A percentile compares a stretch with the other conserved stretches of the same genome.
phyloP scores from a whole-genome alignment of 495 filamentous ascomycete species.

The Neurospora sp. region DNA sequence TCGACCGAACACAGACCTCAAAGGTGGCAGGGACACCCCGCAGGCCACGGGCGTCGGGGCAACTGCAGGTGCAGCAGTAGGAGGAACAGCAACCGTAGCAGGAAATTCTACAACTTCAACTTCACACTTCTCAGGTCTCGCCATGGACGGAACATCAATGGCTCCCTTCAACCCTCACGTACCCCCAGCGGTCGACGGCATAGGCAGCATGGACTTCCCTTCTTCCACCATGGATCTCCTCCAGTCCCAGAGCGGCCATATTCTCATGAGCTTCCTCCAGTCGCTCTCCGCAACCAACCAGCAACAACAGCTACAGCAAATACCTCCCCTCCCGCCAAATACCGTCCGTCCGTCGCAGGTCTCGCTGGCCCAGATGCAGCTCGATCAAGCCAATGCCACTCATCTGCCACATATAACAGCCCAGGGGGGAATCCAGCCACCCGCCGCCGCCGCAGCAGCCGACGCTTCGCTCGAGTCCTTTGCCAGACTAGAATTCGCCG shows the following conservation, averaged over 20 bases:
- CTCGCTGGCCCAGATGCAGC: slow-evolving; percentile 12
- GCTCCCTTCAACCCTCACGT: background rate
- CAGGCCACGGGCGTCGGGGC: background rate
- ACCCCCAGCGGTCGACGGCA: background rate
- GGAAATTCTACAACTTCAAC: background rate
- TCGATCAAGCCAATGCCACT: slow-evolving; percentile 1
- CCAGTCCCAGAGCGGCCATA: slow-evolving; percentile 5
- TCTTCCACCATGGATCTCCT: slow-evolving; percentile 8
- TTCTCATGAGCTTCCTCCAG: slow-evolving; percentile 19
- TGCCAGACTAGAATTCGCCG: slow-evolving; percentile 40
- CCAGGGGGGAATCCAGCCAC: slow-evolving; percentile 8
- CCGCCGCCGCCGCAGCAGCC: slow-evolving; percentile 9
- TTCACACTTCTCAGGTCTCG: background rate
- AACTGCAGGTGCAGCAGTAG: background rate
- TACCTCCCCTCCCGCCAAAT: slow-evolving; percentile 8
- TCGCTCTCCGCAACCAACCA: slow-evolving; percentile 3
- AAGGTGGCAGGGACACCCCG: background rate
- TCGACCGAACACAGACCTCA: background rate
- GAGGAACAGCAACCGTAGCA: background rate
- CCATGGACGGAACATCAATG: background rate
- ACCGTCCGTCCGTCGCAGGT: slow-evolving; percentile 25
- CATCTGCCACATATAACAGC: background rate
- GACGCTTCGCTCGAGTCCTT: slow-evolving; percentile 38
- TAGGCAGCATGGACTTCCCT: slow-evolving; percentile 3
- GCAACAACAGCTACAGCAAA: slow-evolving; percentile 7